Conservation (phyloP, 2,329 filamentous ascomycete genomes). For the Claviceps humidiphila region DNA sequence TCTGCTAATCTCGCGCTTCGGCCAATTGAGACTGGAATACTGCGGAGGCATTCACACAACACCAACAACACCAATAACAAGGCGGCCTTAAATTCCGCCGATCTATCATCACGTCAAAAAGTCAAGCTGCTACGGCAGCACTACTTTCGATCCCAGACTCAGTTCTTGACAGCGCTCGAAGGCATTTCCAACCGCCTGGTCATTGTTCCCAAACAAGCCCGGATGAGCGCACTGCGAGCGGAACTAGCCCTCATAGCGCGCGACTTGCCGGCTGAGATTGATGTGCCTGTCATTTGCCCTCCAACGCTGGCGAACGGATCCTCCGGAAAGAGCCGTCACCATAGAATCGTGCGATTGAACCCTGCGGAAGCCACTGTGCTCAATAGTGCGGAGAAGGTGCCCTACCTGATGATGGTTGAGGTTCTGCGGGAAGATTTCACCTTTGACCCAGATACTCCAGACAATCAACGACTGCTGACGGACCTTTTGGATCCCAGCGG, state of each 20-base stretch:
- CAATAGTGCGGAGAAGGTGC: slow-evolving; percentile 78
- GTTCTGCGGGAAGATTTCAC: slow-evolving; percentile 71
- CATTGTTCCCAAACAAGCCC: slow-evolving; percentile 66
- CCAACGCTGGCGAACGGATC: slow-evolving; percentile 59
- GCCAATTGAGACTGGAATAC: slow-evolving; percentile 31
- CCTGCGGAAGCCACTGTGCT: slow-evolving; percentile 73
- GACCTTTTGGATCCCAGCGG: slow-evolving; percentile 45
- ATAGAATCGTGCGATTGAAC: slow-evolving; percentile 71
- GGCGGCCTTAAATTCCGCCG: slow-evolving; percentile 42
- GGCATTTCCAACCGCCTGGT: slow-evolving; percentile 78
- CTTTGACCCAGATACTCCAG: slow-evolving; percentile 61
- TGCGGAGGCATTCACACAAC: slow-evolving; percentile 48
- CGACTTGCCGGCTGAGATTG: slow-evolving; percentile 70
- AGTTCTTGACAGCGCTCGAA: slow-evolving; percentile 67
- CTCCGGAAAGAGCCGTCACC: slow-evolving; percentile 64
- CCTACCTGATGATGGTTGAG: slow-evolving; percentile 75
- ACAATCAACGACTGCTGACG: slow-evolving; percentile 54
- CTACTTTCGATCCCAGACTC: slow-evolving; percentile 71
- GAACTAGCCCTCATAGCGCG: slow-evolving; percentile 71
- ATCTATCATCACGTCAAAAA: slow-evolving; percentile 53
- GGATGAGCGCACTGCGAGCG: slow-evolving; percentile 66
- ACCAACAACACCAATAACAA: slow-evolving; percentile 37
- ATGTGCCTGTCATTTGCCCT: slow-evolving; percentile 71
- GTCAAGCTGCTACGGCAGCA: slow-evolving; percentile 63
- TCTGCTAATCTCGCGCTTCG: slow-evolving; percentile 38